Base-by-base conservation (phyloP, 169 alveolate genomes). In the Babesia microti region DNA sequence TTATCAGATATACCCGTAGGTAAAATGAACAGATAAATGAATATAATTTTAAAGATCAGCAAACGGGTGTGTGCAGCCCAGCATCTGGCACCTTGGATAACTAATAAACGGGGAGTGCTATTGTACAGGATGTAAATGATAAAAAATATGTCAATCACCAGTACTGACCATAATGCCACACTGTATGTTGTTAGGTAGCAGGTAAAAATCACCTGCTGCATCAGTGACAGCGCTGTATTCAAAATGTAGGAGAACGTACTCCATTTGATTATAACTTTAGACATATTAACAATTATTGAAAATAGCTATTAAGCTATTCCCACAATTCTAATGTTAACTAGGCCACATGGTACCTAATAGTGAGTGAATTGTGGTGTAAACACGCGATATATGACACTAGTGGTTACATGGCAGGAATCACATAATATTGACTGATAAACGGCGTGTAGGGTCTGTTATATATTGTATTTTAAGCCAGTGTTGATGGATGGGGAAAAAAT, bases 61-160 rank as follows among this genome's bases (percentile, higher is more conserved):
- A 72, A 50, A 17, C 79, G 67, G 6, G 69, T 71, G 54, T 75
- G 69, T 11, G 69, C 24, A 22, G 69, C 41, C 85, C 85, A 75
- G 39, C 85, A 75, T 48, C 41, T 75, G 9, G 81, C 78, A 2
- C 85, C 85, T 33, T 66, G 54, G 27, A 67, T 60, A 0, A 79
- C 81, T 3, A 69, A 57, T 58, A 75, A 52, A 40, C 55, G 50
- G 12, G 78, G 85, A 9, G 65, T 46, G 26, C 65, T 59, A 36
- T 63, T 52, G 45, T 65, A 60, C 17, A 57, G 33, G 59, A 72
- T 68, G 30, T 75, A 60, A 40, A 56, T 50, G 19, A 69, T 56
- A 37, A 72, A 69, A 19, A 69, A 34, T 28, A 58, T 67, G 44
- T 75, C 85, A 51, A 75, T 55, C 15, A 70, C 32, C 24, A 67